A percentile compares a stretch with the other conserved stretches of the same genome.
Conservation (phyloP, 306 rosid species). For the Myrica gale region DNA sequence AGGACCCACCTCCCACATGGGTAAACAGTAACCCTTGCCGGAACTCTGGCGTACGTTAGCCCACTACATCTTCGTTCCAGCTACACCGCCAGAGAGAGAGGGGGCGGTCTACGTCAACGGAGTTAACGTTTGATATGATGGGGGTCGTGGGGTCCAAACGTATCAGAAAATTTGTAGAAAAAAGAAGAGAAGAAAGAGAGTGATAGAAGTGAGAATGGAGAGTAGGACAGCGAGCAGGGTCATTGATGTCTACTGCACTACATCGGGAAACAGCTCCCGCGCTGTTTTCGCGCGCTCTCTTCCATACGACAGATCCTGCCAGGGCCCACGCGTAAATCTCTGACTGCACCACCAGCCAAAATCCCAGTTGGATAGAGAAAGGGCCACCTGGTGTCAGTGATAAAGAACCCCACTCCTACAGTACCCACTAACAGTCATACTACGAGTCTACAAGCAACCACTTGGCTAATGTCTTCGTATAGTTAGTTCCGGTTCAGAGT, state of each 20-base stretch:
- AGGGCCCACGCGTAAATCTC: background rate
- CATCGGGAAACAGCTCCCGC: slow-evolving; percentile 59
- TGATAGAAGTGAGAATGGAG: background rate
- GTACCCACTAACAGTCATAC: background rate
- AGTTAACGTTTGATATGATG: slow-evolving; percentile 45
- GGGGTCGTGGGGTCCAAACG: slow-evolving; percentile 29
- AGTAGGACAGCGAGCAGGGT: slow-evolving; percentile 8
- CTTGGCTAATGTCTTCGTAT: background rate
- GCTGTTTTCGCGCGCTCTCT: slow-evolving; percentile 62
- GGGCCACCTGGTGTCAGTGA: slow-evolving; percentile 10
- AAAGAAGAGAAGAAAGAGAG: background rate
- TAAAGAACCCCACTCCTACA: background rate
- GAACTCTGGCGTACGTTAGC: slow-evolving; percentile 18
- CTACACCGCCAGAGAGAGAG: background rate
- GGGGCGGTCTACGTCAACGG: slow-evolving; percentile 27
- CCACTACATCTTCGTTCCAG: background rate
- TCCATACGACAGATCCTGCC: slow-evolving; percentile 19
- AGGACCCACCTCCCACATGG: slow-evolving; percentile 56
- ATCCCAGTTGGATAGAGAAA: background rate
- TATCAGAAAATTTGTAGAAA: slow-evolving; percentile 21
- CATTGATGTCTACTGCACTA: slow-evolving; percentile 30
- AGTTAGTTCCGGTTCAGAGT: too few relatives aligned
- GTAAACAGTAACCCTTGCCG: slow-evolving; percentile 27
- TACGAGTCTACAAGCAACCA: background rate
- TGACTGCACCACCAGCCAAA: slow-evolving; percentile 8